Percentiles rank a stretch among this genome's conserved stretches.
Conservation (phyloP, 305 asterid genomes). For the Stenogyne calaminthoides region DNA sequence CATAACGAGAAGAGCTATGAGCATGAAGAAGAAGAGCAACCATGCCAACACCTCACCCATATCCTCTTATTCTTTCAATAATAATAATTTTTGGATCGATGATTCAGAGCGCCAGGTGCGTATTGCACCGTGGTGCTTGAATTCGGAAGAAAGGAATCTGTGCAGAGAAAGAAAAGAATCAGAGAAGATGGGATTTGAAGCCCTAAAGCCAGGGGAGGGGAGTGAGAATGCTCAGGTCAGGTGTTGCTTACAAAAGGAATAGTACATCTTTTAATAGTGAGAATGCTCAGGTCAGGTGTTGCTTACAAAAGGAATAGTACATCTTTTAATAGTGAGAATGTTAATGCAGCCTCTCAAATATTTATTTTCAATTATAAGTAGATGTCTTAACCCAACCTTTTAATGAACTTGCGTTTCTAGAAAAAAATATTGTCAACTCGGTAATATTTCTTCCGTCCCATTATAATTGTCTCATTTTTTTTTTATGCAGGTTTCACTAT, state of each 20-base stretch:
- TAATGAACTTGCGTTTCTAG: too few species aligned
- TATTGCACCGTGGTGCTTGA: constrained; percentile 35
- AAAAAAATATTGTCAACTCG: too few species aligned
- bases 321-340: background rate
- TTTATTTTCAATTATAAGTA: too few species aligned
- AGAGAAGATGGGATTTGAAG: constrained; percentile 36
- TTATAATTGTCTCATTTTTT: too few species aligned
- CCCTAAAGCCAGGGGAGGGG: constrained; percentile 14
- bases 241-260: background rate
- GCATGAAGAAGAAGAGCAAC: constrained; percentile 63
- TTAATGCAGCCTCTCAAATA: too few species aligned
- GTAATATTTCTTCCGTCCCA: too few species aligned
- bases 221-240: background rate
- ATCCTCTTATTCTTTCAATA: constrained; percentile 6
- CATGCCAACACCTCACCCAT: constrained; percentile 63
- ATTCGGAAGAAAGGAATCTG: constrained; percentile 29
- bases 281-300: background rate
- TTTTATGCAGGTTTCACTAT: too few species aligned
- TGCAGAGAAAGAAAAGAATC: constrained; percentile 30
- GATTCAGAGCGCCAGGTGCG: constrained; percentile 35
- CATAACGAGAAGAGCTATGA: constrained; percentile 52
- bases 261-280: background rate
- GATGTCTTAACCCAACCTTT: too few species aligned
- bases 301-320: background rate
- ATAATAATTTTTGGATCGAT: background rate